Conservation (phyloP, 306 rosid genomes). For the Vigna angularis region DNA sequence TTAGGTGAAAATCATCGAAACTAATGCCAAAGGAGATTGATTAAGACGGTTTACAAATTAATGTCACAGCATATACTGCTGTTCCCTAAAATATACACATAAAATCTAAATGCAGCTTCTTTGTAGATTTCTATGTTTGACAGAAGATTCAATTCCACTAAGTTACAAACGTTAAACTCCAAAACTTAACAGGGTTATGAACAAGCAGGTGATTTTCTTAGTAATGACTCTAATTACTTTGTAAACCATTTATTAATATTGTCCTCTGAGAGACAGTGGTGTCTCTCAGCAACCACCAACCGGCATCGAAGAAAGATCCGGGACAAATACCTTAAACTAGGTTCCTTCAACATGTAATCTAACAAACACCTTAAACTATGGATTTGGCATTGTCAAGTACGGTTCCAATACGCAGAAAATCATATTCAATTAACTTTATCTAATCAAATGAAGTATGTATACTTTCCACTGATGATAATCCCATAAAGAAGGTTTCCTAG, state of each 20-base stretch:
- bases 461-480: conserved; percentile 31
- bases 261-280: neutral
- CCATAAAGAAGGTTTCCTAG: conserved; percentile 46
- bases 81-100: neutral
- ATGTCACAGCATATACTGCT: conserved; percentile 23
- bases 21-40: conserved; percentile 7
- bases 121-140: conserved; percentile 46
- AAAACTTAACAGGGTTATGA: conserved; percentile 9
- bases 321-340: conserved; percentile 41
- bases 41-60: neutral
- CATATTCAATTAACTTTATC: conserved; percentile 34
- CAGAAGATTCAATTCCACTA: conserved; percentile 17
- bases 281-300: conserved; percentile 17
- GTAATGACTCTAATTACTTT: conserved; percentile 32
- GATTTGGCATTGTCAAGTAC: conserved; percentile 37
- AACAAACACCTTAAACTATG: conserved; percentile 40
- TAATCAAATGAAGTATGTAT: conserved; percentile 35
- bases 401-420: conserved; percentile 16
- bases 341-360: conserved; percentile 29
- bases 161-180: conserved; percentile 26
- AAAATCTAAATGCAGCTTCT: conserved; percentile 23
- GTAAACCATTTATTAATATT: conserved; percentile 16
- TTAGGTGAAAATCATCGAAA: conserved; percentile 46
- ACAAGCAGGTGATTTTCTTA: conserved; percentile 17
- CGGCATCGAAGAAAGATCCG: conserved; percentile 46